Base-by-base conservation (phyloP, 2,329 filamentous ascomycete species). In the Paraconiothyrium sp. region DNA sequence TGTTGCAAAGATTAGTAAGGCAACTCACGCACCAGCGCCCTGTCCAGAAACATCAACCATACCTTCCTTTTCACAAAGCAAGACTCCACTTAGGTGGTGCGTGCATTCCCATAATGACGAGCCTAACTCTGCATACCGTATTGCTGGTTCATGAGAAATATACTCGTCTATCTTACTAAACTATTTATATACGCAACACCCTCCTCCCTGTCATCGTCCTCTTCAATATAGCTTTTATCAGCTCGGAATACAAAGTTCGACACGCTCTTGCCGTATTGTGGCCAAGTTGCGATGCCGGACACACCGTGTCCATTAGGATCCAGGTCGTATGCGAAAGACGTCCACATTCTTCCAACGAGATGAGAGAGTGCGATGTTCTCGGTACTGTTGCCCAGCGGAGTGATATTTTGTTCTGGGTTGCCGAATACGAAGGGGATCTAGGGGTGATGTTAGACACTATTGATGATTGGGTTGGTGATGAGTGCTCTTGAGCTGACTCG, bases 391-490 rank as follows among this genome's bases (percentile, higher is more conserved):
- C 72, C 72, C 14, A 75, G 56, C 0, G 71, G 72, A 1, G 72
- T 75, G 8, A 75, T 66, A 6, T 62, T 63, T 49, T 74, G 72
- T 27, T 71, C 51, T 0, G 66, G 66, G 14, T 75, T 75, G 6
- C 73, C 73, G 50, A 76, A 76, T 0, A 74, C 70, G 13, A 73
- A 76, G 0, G 73, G 73, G 2, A 76, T 76, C 70, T 75, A 39
- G 5, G 1, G 11, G 5, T 14, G 30, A 16, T 6, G 48, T 51
- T 37, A 51, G 48, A 22, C 11, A 48, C 5, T 1, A 4, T 8
- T 20, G 10, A 4, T 48, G 30, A 7, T 1, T 41, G 16, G 5
- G 39, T 3, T 41, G 14, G 5, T 41, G 39, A 16, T n/a, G 39
- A 8, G 16, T 5, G 1, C 7, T 7, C 5, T 16, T 5, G 39